Percentiles rank a stretch among this genome's conserved stretches.
Conservation (phyloP, 164 flowering plant species). For the Malania oleifera region DNA sequence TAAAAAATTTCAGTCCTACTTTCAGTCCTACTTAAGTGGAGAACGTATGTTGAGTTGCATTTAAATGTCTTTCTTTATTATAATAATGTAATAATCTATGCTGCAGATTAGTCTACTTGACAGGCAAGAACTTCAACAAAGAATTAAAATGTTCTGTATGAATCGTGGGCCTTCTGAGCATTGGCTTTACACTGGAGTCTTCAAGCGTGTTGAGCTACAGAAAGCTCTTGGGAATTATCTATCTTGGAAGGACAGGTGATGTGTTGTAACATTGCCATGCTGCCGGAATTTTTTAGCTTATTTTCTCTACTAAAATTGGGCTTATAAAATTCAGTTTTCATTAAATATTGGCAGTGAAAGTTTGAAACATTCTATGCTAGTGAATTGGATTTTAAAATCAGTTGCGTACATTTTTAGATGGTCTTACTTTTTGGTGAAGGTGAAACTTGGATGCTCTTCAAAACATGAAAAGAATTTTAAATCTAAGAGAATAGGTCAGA, state of each 20-base stretch:
- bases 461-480: no score
- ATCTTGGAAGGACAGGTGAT: constrained; percentile 91
- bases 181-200: constrained; percentile 66
- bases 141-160: constrained; percentile 55
- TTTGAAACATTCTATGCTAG: no score
- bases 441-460: no score
- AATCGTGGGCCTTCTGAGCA: constrained; percentile 87
- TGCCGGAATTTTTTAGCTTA: not conserved
- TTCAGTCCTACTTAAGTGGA: not conserved
- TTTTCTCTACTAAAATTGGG: not conserved
- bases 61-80: not conserved
- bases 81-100: not conserved
- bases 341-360: no score
- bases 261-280: not conserved
- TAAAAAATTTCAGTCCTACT: no score
- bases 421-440: no score
- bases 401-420: no score
- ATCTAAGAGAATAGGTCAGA: no score
- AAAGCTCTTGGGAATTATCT: constrained; percentile 93
- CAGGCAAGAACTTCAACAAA: constrained; percentile 81
- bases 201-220: constrained; percentile 81
- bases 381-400: no score
- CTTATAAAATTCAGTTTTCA: constrained; percentile 1
- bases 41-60: not conserved
- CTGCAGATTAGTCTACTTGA: constrained; percentile 83